These are phyloP conservation scores for Notholithocarpus densiflorus DNA, from an alignment of 306 rosid species.

Conservation along the genomic window DNA sequence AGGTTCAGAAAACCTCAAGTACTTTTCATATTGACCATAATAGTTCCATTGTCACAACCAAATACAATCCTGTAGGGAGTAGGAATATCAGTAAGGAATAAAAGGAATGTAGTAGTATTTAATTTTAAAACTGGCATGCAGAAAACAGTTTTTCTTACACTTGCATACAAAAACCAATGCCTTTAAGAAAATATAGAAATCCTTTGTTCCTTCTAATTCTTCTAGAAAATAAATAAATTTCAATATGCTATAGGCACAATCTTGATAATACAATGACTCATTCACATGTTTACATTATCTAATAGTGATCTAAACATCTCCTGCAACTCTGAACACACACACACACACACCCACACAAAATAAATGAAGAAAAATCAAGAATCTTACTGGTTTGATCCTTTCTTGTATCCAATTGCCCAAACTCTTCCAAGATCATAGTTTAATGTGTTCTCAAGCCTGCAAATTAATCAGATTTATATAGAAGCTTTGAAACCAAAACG, in stretches of 20 bases:
- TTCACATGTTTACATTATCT: not conserved
- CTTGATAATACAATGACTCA: not conserved
- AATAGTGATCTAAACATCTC: not conserved
- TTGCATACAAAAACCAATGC: not conserved
- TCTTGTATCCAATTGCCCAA: conserved; percentile 30
- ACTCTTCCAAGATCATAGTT: conserved; percentile 36
- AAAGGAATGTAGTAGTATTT: not conserved
- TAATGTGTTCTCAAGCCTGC: conserved; percentile 30
- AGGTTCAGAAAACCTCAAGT: not conserved
- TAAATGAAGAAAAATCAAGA: not conserved
- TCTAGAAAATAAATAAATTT: not conserved
- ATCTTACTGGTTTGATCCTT: conserved; percentile 36
- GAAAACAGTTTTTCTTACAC: too few species aligned
- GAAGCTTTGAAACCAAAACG: not conserved
- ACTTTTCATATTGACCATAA: conserved; percentile 9
- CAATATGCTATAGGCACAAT: not conserved
- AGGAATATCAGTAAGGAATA: not conserved
- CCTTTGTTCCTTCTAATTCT: not conserved
- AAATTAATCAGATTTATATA: not conserved
- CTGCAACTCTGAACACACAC: not conserved
- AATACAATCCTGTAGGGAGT: conserved; percentile 21
- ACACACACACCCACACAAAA: not conserved
- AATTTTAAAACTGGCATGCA: not conserved
- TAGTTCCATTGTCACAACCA: conserved; percentile 31
- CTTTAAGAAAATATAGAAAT: not conserved